Evolutionary conservation across 1,284 basidiomycete species (phyloP).

Genomic region (Ceratobasidium sp.): DNA sequence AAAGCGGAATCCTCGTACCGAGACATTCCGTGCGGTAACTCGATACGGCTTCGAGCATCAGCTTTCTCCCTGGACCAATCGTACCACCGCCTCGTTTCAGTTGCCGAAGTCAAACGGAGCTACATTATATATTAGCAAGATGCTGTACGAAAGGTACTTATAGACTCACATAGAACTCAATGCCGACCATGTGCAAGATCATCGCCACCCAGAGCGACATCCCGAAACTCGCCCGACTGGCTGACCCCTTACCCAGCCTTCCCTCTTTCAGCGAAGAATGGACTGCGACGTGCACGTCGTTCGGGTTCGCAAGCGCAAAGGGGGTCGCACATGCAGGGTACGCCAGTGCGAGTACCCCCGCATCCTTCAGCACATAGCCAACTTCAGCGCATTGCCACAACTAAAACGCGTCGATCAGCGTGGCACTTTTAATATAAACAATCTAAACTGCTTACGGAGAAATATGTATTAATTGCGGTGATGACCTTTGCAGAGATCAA

Average conservation of each 20-base stretch:
- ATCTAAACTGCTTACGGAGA: constrained; percentile 24
- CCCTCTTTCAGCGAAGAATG: constrained; percentile 38
- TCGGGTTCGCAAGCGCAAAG: not conserved
- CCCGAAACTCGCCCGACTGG: constrained; percentile 42
- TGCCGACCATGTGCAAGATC: constrained; percentile 43
- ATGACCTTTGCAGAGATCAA: constrained; percentile 41
- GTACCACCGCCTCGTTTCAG: constrained; percentile 17
- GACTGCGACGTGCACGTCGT: constrained; percentile 29
- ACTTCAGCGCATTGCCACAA: constrained; percentile 44
- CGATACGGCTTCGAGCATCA: not conserved
- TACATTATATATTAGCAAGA: not conserved
- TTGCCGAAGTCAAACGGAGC: constrained; percentile 16
- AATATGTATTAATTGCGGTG: constrained; percentile 41
- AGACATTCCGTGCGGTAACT: not conserved
- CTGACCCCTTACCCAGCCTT: constrained; percentile 33
- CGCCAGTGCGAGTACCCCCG: not conserved
- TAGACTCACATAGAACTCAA: constrained; percentile 45
- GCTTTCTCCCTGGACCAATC: constrained; percentile 30
- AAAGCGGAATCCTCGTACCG: constrained; percentile 28
- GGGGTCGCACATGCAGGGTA: constrained; percentile 41
- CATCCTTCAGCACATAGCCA: constrained; percentile 20
- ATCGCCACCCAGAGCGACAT: constrained; percentile 45
- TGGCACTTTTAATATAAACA: too few relatives aligned
- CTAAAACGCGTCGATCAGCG: constrained; percentile 1
- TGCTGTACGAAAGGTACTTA: not conserved